phyloP scores from a whole-genome alignment of 2,329 filamentous ascomycete species.

The Cercospora zeae-maydis region DNA sequence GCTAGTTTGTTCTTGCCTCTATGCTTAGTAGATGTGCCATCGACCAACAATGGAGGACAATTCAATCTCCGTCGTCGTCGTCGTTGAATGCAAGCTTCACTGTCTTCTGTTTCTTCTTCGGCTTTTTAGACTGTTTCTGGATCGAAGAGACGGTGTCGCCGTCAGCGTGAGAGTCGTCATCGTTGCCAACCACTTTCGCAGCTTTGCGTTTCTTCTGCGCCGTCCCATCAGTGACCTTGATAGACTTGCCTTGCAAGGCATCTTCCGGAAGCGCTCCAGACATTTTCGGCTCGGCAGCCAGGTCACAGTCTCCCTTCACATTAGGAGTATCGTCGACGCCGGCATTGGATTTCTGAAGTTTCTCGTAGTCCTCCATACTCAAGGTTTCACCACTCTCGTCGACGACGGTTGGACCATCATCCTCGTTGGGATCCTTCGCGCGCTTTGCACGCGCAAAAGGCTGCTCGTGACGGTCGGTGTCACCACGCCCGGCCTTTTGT shows the following conservation, averaged over 20 bases:
- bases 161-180: slow-evolving; percentile 23
- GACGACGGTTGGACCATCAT: slow-evolving; percentile 72
- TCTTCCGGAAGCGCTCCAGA: slow-evolving; percentile 30
- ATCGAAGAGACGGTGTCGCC: slow-evolving; percentile 10
- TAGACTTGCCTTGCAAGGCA: slow-evolving; percentile 16
- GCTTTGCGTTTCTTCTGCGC: slow-evolving; percentile 38
- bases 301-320: slow-evolving; percentile 26
- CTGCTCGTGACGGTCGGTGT: slow-evolving; percentile 45
- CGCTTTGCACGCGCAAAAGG: slow-evolving; percentile 46
- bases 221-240: slow-evolving; percentile 25
- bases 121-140: slow-evolving; percentile 31
- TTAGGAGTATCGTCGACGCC: slow-evolving; percentile 13
- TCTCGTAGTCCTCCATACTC: slow-evolving; percentile 51
- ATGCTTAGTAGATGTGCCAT: not conserved
- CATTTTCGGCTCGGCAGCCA: slow-evolving; percentile 21
- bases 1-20: not conserved
- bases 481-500: slow-evolving; percentile 51
- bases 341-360: slow-evolving; percentile 29
- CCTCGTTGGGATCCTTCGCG: slow-evolving; percentile 63
- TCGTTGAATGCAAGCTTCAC: slow-evolving; percentile 38
- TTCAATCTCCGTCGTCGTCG: slow-evolving; percentile 24
- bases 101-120: slow-evolving; percentile 36
- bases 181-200: slow-evolving; percentile 35
- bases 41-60: not conserved
- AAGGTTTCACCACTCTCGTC: slow-evolving; percentile 64